phyloP scores from a whole-genome alignment of 2,329 filamentous ascomycete genomes.

The Fusarium beomiforme region DNA sequence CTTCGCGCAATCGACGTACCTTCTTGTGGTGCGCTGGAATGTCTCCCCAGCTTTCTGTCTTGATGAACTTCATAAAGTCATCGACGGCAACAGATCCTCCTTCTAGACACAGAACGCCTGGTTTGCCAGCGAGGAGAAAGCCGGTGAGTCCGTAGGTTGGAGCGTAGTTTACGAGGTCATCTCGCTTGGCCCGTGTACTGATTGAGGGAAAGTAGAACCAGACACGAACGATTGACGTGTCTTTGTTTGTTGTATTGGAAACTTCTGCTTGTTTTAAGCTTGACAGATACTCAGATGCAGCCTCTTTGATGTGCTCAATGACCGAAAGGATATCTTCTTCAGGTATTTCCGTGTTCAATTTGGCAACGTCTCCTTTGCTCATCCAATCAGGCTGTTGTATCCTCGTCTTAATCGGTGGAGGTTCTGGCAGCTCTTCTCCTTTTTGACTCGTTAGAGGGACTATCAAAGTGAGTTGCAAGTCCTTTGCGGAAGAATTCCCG shows the following conservation, averaged over 20 bases:
- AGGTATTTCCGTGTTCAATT: conserved; percentile 53
- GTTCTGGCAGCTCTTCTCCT: conserved; percentile 40
- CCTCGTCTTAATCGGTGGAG: conserved; percentile 54
- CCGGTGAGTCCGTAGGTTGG: conserved; percentile 64
- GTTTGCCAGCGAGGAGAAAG: conserved; percentile 69
- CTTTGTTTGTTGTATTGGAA: not conserved
- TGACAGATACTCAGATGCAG: conserved; percentile 46
- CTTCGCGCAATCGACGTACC: conserved; percentile 31
- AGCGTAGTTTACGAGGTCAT: conserved; percentile 65
- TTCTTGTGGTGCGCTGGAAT: conserved; percentile 71
- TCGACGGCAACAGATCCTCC: conserved; percentile 60
- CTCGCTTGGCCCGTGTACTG: conserved; percentile 66
- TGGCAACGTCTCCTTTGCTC: conserved; percentile 57
- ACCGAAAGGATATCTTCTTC: conserved; percentile 56
- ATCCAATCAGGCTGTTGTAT: conserved; percentile 63
- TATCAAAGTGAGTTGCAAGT: conserved; percentile 48
- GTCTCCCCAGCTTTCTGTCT: conserved; percentile 71
- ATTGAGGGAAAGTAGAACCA: conserved; percentile 74
- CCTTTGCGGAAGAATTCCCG: not conserved
- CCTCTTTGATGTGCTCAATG: conserved; percentile 56
- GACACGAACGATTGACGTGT: conserved; percentile 56
- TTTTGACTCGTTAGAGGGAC: conserved; percentile 45
- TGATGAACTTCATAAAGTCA: conserved; percentile 70
- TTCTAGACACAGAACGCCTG: conserved; percentile 64
- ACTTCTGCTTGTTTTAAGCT: conserved; percentile 14